Percentiles rank a stretch among this genome's conserved stretches.
These are phyloP conservation scores for Picea abies DNA, from an alignment of 83 land plant species.

Conservation along the genomic window DNA sequence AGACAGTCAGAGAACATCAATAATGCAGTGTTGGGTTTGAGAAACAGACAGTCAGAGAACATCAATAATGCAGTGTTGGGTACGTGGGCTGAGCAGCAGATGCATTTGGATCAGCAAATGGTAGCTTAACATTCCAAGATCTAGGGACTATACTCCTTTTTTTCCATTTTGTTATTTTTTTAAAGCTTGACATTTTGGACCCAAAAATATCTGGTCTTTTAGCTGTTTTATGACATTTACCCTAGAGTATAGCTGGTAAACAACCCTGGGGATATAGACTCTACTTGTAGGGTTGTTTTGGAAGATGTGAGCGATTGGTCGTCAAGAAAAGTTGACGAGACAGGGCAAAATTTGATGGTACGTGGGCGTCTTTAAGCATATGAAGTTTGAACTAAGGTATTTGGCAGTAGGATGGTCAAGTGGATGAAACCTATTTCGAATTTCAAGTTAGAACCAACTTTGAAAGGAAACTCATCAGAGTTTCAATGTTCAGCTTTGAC, in stretches of 20 bases:
- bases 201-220: background rate
- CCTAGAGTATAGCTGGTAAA: background rate
- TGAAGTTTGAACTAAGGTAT: background rate
- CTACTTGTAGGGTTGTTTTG: background rate
- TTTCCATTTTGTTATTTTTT: background rate
- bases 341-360: background rate
- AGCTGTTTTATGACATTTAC: background rate
- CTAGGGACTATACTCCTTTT: background rate
- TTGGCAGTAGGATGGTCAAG: background rate
- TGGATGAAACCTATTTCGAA: background rate
- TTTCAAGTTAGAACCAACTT: background rate
- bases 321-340: background rate
- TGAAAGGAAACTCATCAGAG: background rate
- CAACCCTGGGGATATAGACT: background rate
- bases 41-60: too few species aligned
- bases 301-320: background rate
- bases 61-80: conserved; percentile 12
- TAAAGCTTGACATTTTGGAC: background rate
- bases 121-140: background rate
- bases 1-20: conserved; percentile 3
- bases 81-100: conserved; percentile 12
- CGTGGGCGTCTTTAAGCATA: background rate
- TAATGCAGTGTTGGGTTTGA: too few species aligned
- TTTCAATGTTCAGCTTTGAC: background rate
- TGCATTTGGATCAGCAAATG: conserved; percentile 17